Percentiles rank a stretch among this genome's conserved stretches.
phyloP scores from a whole-genome alignment of 2,329 filamentous ascomycete genomes.

The Diaporthe nobilis region DNA sequence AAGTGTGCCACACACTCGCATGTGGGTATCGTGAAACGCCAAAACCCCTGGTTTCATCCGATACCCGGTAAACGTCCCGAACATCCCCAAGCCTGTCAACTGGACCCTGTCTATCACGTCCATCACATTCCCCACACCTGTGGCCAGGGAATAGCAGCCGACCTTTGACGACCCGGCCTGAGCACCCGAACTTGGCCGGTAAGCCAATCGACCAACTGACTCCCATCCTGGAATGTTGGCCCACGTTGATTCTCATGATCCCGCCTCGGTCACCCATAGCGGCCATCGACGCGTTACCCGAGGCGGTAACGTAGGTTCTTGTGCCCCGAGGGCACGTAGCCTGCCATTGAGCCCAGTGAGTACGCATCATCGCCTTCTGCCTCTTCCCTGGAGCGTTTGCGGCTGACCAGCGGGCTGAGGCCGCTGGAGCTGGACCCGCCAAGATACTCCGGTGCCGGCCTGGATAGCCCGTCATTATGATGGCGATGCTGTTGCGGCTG shows the following conservation, averaged over 20 bases:
- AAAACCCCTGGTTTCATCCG: slow-evolving; percentile 34
- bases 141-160: background rate
- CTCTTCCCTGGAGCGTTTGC: slow-evolving; percentile 39
- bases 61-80: slow-evolving; percentile 34
- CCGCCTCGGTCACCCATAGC: background rate
- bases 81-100: slow-evolving; percentile 34
- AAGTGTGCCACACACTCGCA: slow-evolving; percentile 35
- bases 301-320: slow-evolving; percentile 30
- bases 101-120: slow-evolving; percentile 14
- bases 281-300: slow-evolving; percentile 7
- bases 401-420: slow-evolving; percentile 35
- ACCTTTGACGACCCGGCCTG: slow-evolving; percentile 20
- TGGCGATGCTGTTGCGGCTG: slow-evolving; percentile 27
- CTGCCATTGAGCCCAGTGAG: slow-evolving; percentile 32
- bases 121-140: slow-evolving; percentile 13
- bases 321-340: slow-evolving; percentile 33
- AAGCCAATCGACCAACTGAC: background rate
- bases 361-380: slow-evolving; percentile 36
- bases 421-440: slow-evolving; percentile 24
- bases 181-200: background rate
- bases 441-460: slow-evolving; percentile 30
- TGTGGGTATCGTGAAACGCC: slow-evolving; percentile 40
- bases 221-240: background rate
- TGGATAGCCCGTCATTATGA: slow-evolving; percentile 23
- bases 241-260: background rate